Base-by-base conservation (phyloP, 306 rosid genomes). In the Medicago ruthenica region DNA sequence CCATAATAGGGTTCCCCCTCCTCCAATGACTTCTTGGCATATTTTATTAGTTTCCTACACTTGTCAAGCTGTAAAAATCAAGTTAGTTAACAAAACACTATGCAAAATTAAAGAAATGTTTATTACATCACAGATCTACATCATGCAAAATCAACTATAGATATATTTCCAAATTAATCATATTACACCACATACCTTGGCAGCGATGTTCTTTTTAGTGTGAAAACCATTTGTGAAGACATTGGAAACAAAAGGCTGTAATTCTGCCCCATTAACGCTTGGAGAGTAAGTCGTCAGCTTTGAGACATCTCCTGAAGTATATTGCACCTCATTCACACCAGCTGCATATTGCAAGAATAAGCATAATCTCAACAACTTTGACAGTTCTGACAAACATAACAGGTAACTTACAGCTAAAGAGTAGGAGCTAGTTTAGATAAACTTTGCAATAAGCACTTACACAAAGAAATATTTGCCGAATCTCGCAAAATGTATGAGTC, bases 301-400 rank as follows among this genome's bases (percentile, higher is more conserved):
- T 27, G 87, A 90, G 75, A 78, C 83, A 75, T 88, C 96, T 73
- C 87, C 98, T n/a, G 97, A 62, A 65, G 88, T 75, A 88, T 96
- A 96, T 76, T 87, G 91, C 92, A 92, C 76, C 37, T 85, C 84
- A 85, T 85, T 81, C 85, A 72, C 85, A 47, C 91, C 86, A 71
- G 85, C 97, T 96, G 89, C 80, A 74, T 41, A 73, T 73, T 71
- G 48, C 54, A 78, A 27, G 60, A 58, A 79, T 21, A 27, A 63
- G 27, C 42, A 36, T 21, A 71, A 47, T 54, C 60, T 71, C 20
- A 84, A 55, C 53, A 67, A 37, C 74, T 70, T 55, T 45, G 45
- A 58, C 47, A 79, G 40, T 83, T 74, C 39, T 40, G 37, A 67
- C 34, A 67, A 63, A 40, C 59, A 51, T 59, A 45, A 61, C 71